Conservation (phyloP, 345 rosid genomes). For the Linum lewisii region DNA sequence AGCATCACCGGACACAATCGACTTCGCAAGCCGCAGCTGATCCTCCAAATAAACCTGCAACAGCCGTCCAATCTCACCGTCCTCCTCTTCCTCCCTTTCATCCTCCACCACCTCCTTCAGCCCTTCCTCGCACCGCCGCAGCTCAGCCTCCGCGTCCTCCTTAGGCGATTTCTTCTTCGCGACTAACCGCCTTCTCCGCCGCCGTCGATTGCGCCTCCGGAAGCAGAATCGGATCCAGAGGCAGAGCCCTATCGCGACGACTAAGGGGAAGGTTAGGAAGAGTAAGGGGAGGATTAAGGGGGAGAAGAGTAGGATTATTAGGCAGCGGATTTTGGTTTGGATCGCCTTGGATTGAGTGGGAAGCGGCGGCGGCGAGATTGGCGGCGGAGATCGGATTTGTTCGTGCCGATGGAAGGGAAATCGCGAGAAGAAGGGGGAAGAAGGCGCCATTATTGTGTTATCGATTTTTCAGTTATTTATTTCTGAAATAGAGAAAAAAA, state of each 20-base stretch:
- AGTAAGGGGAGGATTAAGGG: background rate
- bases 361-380: background rate
- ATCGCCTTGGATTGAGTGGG: no score
- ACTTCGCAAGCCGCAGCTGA: background rate
- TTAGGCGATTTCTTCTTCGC: background rate
- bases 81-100: background rate
- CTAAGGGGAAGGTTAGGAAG: background rate
- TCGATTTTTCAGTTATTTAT: no score
- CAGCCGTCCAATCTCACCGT: background rate
- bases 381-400: background rate
- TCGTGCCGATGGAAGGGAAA: background rate
- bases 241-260: background rate
- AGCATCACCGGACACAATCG: background rate
- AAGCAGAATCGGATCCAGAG: background rate
- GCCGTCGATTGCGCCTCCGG: background rate
- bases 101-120: background rate
- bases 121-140: constrained; percentile 1
- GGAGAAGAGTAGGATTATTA: background rate
- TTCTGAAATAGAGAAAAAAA: no score
- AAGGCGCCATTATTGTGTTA: no score
- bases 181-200: background rate
- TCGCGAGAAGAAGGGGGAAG: no score
- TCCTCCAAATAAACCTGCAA: background rate
- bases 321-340: background rate
- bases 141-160: background rate